These are phyloP conservation scores for Globisporangium paddicum DNA, from an alignment of 352 stramenopile genomes.

Conservation along the genomic window DNA sequence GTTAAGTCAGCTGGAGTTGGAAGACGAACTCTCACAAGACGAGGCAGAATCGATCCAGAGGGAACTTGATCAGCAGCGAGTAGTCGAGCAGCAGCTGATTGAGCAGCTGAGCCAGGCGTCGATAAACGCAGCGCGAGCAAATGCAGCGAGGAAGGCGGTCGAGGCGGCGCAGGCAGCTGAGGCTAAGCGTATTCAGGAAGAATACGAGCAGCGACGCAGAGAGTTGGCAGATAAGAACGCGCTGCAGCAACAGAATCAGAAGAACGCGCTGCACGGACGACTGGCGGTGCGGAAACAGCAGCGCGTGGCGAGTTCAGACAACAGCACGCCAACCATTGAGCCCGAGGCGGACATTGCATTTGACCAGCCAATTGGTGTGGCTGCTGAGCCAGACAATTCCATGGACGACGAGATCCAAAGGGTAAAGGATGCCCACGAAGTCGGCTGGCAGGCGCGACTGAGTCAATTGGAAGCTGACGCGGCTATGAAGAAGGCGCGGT, in stretches of 20 bases:
- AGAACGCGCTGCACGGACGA: not conserved
- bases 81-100: not conserved
- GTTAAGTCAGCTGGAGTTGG: not conserved
- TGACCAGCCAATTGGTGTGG: too few species aligned
- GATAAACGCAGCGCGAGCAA: not conserved
- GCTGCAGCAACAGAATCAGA: not conserved
- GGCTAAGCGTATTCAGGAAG: not conserved
- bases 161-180: slow-evolving; percentile 1
- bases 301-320: not conserved
- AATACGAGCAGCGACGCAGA: not conserved
- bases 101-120: not conserved
- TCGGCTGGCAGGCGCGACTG: slow-evolving; percentile 18
- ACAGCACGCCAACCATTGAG: not conserved
- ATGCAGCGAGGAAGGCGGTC: slow-evolving; percentile 7
- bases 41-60: not conserved
- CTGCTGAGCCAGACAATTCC: not conserved
- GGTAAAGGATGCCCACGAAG: slow-evolving; percentile 26
- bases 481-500: slow-evolving; percentile 21
- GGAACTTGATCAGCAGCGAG: slow-evolving; percentile 2
- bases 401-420: slow-evolving; percentile 24
- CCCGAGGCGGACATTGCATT: too few species aligned
- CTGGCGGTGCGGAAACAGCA: not conserved
- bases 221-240: not conserved
- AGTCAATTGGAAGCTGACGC: slow-evolving; percentile 29
- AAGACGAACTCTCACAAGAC: not conserved